Evolutionary conservation across 768 basidiomycete genomes (phyloP), one percentile per base, ranked within the genome.

Genomic region (Boletus rex-veris): DNA sequence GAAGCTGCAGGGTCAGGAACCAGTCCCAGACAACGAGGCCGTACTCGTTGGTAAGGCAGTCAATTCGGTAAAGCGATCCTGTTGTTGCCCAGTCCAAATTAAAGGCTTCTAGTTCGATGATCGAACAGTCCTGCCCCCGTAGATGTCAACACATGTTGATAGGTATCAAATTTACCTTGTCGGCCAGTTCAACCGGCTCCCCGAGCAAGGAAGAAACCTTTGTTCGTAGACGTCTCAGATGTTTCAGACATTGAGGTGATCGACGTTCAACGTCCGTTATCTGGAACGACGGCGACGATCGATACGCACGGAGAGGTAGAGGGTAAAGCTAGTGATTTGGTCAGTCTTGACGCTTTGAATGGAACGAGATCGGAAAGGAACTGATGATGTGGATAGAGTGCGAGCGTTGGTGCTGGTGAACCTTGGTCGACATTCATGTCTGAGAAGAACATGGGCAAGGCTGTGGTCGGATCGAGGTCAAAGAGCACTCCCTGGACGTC

Each of bases 141-240:
- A 21, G 21, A 21, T 21, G 21, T 21, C 21, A 21, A 21, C 21
- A 21, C 21, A 3, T 21, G 21, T 21, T 21, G 21, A 21, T 21
- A 18, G 2, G 14, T 14, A 39, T 40, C 37, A 10, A 46, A n/a
- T 18, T 31, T 48, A 36, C 52, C 51, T 18, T 35, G 18, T 26
- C 33, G 4, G 11, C 45, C 26, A 7, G 33, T 33, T 16, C 59
- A 46, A 15, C 37, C 14, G 31, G 30, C 16, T 26, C 44, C 26
- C 1, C 47, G 5, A 19, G 15, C 52, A 16, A 55, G 30, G 28
- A 66, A 58, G 39, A 60, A 54, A 15, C 55, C 59, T 3, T 41
- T 53, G 26, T 67, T 63, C 15, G 57, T 67, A 26, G 50, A 64
- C 16, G 59, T 69, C 21, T 67, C 64, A 12, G 67, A 68, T 36